phyloP scores from a whole-genome alignment of 2,329 filamentous ascomycete species.

The Fusarium pininemorale region DNA sequence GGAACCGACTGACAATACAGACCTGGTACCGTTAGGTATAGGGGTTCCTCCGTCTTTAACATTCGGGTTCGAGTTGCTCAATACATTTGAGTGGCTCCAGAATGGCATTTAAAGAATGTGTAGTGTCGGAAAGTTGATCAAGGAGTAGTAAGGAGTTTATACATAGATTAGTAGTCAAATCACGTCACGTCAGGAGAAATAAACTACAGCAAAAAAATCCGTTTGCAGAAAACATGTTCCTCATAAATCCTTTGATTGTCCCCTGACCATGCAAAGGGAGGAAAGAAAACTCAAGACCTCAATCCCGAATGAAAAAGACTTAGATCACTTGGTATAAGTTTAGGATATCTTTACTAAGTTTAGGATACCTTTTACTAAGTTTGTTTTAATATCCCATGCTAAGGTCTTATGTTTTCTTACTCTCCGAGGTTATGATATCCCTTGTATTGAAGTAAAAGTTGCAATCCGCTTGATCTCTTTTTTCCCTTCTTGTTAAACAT shows the following conservation, averaged over 20 bases:
- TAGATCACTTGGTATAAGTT: neutral
- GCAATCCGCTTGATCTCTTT: no score
- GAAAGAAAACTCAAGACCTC: neutral
- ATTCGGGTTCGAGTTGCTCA: constrained; percentile 59
- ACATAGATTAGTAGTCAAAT: neutral
- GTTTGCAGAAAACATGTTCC: neutral
- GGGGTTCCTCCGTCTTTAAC: constrained; percentile 42
- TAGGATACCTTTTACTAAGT: neutral
- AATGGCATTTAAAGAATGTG: neutral
- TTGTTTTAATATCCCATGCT: no score
- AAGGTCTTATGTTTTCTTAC: no score
- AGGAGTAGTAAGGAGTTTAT: neutral
- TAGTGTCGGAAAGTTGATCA: neutral
- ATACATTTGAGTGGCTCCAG: constrained; percentile 51
- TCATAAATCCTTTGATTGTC: neutral
- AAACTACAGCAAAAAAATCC: neutral
- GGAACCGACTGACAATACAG: constrained; percentile 23
- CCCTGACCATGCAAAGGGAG: no score
- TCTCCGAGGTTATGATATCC: no score
- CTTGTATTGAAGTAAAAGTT: no score
- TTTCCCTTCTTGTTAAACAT: no score
- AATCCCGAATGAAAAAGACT: neutral
- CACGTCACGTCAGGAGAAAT: neutral
- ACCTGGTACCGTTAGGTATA: constrained; percentile 44
- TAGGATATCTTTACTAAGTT: neutral